Evolutionary conservation across 345 rosid genomes (phyloP).

Genomic region (Lepidium aucheri): DNA sequence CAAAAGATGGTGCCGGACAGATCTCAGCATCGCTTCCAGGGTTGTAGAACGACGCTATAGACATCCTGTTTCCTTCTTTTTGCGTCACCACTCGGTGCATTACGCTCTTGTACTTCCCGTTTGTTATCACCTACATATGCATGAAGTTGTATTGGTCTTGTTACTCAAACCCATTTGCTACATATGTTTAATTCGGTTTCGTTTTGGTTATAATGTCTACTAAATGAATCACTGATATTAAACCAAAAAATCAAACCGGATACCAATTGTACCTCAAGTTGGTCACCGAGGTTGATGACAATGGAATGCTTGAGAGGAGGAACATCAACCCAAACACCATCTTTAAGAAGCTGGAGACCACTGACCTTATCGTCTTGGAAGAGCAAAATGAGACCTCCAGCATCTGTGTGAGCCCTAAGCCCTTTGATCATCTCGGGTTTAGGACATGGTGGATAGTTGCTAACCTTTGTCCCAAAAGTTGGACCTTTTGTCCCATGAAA

Average conservation of each 20-base stretch:
- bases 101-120: conserved; percentile 88
- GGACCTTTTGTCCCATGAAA: conserved; percentile 73
- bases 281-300: conserved; percentile 91
- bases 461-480: conserved; percentile 74
- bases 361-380: conserved; percentile 89
- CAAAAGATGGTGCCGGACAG: conserved; percentile 56
- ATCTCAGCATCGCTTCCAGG: conserved; percentile 79
- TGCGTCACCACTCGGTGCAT: conserved; percentile 73
- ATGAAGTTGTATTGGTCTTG: no score
- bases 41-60: conserved; percentile 86
- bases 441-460: conserved; percentile 93
- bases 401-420: conserved; percentile 93
- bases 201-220: no score
- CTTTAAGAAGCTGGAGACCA: conserved; percentile 94
- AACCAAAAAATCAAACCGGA: no score
- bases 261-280: conserved; percentile 54
- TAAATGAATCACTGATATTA: no score
- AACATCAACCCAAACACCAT: conserved; percentile 72
- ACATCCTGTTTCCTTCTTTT: conserved; percentile 74
- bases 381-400: conserved; percentile 82
- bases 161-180: no score
- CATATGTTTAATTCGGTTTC: no score
- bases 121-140: conserved; percentile 51
- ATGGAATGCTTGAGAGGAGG: conserved; percentile 80
- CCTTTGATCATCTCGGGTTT: conserved; percentile 87